Evolutionary conservation across 768 basidiomycete genomes (phyloP).

Genomic region (Royoungia palumana): DNA sequence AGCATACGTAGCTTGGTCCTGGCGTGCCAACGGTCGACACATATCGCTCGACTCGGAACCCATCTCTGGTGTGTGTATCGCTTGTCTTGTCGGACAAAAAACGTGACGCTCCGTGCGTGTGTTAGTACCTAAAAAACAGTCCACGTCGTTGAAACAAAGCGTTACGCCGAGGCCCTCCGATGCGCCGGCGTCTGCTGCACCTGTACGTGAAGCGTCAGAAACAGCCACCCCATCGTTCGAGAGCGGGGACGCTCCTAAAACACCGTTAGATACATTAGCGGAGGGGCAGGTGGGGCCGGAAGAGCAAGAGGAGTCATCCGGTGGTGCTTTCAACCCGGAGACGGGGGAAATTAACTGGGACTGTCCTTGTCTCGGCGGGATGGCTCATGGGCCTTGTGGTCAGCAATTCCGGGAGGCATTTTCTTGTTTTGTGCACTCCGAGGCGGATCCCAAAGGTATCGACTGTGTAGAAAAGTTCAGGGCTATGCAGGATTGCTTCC

Average conservation of each 20-base stretch:
- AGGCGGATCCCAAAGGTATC: constrained; percentile 94
- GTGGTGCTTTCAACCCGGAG: constrained; percentile 85
- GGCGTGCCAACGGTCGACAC: constrained; percentile 38
- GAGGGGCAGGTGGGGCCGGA: constrained; percentile 21
- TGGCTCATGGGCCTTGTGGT: constrained; percentile 97
- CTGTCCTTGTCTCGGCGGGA: constrained; percentile 97
- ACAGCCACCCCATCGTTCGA: neutral
- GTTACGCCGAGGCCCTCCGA: constrained; percentile 16
- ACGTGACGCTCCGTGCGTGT: neutral
- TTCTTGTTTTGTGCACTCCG: constrained; percentile 93
- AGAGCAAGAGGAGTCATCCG: constrained; percentile 26
- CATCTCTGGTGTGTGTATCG: constrained; percentile 23
- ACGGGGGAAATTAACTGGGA: constrained; percentile 99
- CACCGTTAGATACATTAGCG: constrained; percentile 1
- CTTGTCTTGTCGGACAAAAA: neutral
- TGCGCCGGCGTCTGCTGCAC: constrained; percentile 11
- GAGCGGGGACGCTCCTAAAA: constrained; percentile 7
- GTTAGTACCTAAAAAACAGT: constrained; percentile 20
- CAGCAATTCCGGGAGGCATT: constrained; percentile 92
- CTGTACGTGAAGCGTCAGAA: constrained; percentile 20
- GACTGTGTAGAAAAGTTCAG: constrained; percentile 98
- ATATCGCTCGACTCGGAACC: constrained; percentile 48
- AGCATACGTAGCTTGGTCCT: constrained; percentile 48
- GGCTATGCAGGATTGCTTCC: constrained; percentile 97
- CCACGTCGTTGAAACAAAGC: neutral